phyloP scores from a whole-genome alignment of 2,329 filamentous ascomycete species.

The Pleoardoris graminearum region DNA sequence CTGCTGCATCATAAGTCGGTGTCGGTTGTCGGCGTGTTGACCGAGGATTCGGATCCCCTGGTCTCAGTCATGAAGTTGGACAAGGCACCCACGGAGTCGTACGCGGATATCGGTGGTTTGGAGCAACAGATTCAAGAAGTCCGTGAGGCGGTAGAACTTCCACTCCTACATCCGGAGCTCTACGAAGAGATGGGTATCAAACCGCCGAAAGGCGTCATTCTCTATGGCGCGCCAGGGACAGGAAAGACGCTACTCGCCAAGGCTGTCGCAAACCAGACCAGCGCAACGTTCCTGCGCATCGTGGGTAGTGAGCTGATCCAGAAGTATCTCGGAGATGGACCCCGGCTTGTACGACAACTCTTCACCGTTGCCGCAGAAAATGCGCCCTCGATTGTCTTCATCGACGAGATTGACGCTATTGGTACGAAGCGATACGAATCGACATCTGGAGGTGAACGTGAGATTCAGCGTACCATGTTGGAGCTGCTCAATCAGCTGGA shows the following conservation, averaged over 20 bases:
- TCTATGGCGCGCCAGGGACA: constrained; percentile 95
- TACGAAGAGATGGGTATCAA: constrained; percentile 99
- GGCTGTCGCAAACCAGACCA: constrained; percentile 98
- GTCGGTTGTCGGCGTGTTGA: constrained; percentile 94
- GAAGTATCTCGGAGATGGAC: constrained; percentile 97
- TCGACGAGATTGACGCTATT: constrained; percentile 98
- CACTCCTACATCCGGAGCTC: constrained; percentile 90
- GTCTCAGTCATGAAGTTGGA: constrained; percentile 99
- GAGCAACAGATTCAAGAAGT: constrained; percentile 97
- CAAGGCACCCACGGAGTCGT: constrained; percentile 97
- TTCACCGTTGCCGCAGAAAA: constrained; percentile 97
- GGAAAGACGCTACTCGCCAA: constrained; percentile 96
- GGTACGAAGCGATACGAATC: constrained; percentile 99
- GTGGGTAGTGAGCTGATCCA: constrained; percentile 97
- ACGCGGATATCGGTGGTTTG: constrained; percentile 96
- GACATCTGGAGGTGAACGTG: constrained; percentile 92
- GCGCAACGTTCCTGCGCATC: constrained; percentile 94
- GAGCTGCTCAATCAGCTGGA: constrained; percentile 98
- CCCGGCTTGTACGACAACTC: constrained; percentile 90
- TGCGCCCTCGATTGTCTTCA: constrained; percentile 95
- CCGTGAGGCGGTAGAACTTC: constrained; percentile 92
- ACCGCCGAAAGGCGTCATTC: constrained; percentile 97
- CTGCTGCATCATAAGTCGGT: constrained; percentile 97
- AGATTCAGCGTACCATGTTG: constrained; percentile 98
- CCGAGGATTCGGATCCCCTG: constrained; percentile 91